phyloP scores from a whole-genome alignment of 2,329 filamentous ascomycete genomes.

The Lachnellula suecica region DNA sequence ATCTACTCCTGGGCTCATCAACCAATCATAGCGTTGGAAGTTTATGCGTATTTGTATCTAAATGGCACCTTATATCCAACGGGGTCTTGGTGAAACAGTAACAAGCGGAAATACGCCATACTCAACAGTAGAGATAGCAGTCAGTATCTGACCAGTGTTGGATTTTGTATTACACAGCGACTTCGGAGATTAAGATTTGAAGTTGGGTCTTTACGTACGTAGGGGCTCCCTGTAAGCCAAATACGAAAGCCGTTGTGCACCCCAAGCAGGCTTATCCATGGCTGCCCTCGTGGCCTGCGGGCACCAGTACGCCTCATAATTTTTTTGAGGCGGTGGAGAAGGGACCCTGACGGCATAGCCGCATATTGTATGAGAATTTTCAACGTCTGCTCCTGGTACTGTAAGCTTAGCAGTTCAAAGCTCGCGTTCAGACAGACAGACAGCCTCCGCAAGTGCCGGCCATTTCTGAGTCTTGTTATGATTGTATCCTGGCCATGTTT shows the following conservation, averaged over 20 bases:
- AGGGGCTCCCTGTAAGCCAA: neutral
- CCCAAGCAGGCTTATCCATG: constrained; percentile 10
- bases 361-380: neutral
- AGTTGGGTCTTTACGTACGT: neutral
- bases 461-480: neutral
- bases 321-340: neutral
- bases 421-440: neutral
- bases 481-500: neutral
- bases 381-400: neutral
- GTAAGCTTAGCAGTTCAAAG: no score
- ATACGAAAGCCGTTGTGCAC: neutral
- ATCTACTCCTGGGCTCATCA: no score
- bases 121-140: no score
- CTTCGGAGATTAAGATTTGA: neutral
- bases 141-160: neutral
- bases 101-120: no score
- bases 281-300: constrained; percentile 10
- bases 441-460: neutral
- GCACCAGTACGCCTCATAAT: neutral
- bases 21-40: no score
- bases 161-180: neutral
- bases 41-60: no score
- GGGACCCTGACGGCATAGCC: constrained; percentile 2
- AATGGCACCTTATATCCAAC: no score
- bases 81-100: no score